These are phyloP conservation scores for Suhomyces terraborum DNA, from an alignment of 1,139 yeast genomes.

Conservation along the genomic window DNA sequence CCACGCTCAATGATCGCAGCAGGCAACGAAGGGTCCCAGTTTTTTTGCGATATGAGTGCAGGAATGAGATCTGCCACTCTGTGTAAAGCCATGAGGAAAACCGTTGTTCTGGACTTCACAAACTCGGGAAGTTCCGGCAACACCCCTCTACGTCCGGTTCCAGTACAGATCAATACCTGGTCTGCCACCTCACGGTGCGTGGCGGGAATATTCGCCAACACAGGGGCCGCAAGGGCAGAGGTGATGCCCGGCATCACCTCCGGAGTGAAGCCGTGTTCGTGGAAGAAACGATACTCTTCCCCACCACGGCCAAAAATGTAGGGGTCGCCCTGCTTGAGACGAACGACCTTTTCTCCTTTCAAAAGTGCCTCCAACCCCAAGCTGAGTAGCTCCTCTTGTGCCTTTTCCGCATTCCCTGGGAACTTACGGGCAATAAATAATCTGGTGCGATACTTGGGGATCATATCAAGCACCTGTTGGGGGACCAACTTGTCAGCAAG, in stretches of 20 bases:
- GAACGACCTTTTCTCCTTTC: constrained; percentile 75
- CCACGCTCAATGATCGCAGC: constrained; percentile 90
- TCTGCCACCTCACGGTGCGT: constrained; percentile 93
- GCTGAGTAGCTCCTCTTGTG: constrained; percentile 79
- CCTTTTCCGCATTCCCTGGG: constrained; percentile 95
- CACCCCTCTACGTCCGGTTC: constrained; percentile 88
- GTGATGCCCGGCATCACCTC: constrained; percentile 84
- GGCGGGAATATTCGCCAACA: constrained; percentile 82
- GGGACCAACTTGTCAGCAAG: constrained; percentile 94
- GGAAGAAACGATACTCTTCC: constrained; percentile 77
- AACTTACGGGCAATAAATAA: constrained; percentile 88
- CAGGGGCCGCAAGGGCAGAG: constrained; percentile 88
- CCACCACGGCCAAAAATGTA: constrained; percentile 97
- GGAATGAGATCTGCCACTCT: constrained; percentile 71
- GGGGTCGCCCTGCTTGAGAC: constrained; percentile 97
- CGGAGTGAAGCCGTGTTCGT: constrained; percentile 67
- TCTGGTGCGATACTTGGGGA: constrained; percentile 68
- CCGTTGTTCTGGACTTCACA: constrained; percentile 72
- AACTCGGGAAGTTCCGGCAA: constrained; percentile 78
- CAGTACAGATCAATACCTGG: constrained; percentile 90
- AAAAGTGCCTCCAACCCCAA: constrained; percentile 67
- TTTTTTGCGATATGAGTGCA: constrained; percentile 50
- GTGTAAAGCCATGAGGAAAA: constrained; percentile 89
- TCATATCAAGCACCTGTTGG: constrained; percentile 75
- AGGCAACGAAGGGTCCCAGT: constrained; percentile 75